Evolutionary conservation across 2,329 filamentous ascomycete species (phyloP).

Genomic region (Pestalotiopsis sp.): DNA sequence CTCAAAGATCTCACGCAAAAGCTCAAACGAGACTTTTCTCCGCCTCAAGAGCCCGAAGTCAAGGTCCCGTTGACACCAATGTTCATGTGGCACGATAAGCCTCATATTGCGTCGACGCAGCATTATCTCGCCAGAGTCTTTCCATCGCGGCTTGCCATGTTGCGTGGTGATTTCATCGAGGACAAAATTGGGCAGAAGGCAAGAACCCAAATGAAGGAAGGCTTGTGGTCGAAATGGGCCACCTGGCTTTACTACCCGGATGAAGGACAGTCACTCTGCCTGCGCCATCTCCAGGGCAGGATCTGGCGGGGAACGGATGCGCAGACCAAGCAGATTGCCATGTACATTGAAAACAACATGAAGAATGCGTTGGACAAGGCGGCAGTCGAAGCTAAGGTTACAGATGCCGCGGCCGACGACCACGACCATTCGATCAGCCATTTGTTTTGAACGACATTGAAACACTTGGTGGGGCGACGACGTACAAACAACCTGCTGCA

Average conservation of each 20-base stretch:
- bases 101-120: slow-evolving; percentile 49
- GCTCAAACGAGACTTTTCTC: slow-evolving; percentile 43
- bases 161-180: slow-evolving; percentile 58
- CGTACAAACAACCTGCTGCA: background rate
- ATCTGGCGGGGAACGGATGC: slow-evolving; percentile 48
- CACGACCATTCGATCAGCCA: background rate
- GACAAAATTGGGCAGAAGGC: slow-evolving; percentile 58
- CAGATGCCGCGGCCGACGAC: background rate
- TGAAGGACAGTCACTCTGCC: slow-evolving; percentile 45
- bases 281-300: slow-evolving; percentile 54
- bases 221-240: slow-evolving; percentile 54
- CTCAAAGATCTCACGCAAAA: slow-evolving; percentile 44
- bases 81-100: slow-evolving; percentile 64
- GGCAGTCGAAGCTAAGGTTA: background rate
- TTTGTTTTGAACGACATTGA: background rate
- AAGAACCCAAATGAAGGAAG: slow-evolving; percentile 59
- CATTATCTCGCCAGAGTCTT: slow-evolving; percentile 57
- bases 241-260: slow-evolving; percentile 59
- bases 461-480: background rate
- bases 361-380: background rate
- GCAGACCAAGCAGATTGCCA: slow-evolving; percentile 19
- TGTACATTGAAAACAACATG: background rate
- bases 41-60: slow-evolving; percentile 14
- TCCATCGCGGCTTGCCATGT: slow-evolving; percentile 50
- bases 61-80: slow-evolving; percentile 53